phyloP scores from a whole-genome alignment of 1,139 yeast genomes.

The Pneumocystis carinii region DNA sequence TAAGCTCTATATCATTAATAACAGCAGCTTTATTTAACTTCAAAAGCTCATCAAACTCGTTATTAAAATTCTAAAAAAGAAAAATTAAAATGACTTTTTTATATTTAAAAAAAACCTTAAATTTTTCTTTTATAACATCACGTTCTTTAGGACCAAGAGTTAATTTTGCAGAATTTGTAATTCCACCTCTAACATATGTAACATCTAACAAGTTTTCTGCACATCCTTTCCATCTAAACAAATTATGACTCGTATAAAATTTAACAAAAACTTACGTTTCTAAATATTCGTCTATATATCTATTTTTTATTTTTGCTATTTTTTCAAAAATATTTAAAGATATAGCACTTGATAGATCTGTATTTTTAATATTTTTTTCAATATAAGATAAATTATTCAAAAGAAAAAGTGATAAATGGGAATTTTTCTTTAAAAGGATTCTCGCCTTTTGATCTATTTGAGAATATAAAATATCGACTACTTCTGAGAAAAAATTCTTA shows the following conservation, averaged over 20 bases:
- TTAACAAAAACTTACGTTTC: constrained; percentile 49
- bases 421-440: constrained; percentile 2
- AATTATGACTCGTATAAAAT: constrained; percentile 57
- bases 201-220: constrained; percentile 59
- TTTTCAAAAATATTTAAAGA: not conserved
- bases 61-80: constrained; percentile 38
- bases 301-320: not conserved
- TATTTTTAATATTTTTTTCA: not conserved
- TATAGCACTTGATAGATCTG: not conserved
- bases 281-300: not conserved
- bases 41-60: constrained; percentile 63
- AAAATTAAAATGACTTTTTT: not conserved
- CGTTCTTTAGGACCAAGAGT: constrained; percentile 50
- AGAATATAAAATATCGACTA: constrained; percentile 4
- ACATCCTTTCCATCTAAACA: constrained; percentile 60
- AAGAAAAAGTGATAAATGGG: constrained; percentile 6
- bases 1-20: constrained; percentile 51
- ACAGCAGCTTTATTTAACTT: constrained; percentile 47
- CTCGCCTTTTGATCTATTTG: constrained; percentile 9
- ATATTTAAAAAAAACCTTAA: constrained; percentile 29
- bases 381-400: constrained; percentile 6
- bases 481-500: constrained; percentile 3
- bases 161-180: constrained; percentile 23
- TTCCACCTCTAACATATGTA: constrained; percentile 41
- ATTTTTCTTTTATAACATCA: constrained; percentile 74